Conservation (phyloP, 108 stramenopile species). For the Cyclostephanos tholiformis region DNA sequence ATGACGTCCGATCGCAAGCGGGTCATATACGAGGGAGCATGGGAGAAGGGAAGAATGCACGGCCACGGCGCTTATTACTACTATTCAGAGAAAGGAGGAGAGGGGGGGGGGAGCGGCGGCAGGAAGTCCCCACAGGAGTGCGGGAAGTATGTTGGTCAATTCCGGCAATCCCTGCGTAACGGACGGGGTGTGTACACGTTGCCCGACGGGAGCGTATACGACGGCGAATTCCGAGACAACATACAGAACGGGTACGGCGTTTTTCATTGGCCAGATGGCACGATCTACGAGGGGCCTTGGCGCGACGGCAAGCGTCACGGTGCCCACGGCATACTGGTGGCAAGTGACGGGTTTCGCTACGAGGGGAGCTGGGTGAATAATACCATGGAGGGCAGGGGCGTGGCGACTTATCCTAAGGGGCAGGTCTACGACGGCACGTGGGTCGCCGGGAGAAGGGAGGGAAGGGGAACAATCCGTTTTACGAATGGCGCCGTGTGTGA, state of each 20-base stretch:
- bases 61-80: constrained; percentile 86
- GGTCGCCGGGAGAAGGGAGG: constrained; percentile 74
- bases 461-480: constrained; percentile 84
- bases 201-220: constrained; percentile 74
- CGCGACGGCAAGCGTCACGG: constrained; percentile 80
- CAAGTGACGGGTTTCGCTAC: constrained; percentile 83
- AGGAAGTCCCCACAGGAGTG: constrained; percentile 15
- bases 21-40: constrained; percentile 86
- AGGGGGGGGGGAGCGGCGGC: background rate
- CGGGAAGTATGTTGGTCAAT: constrained; percentile 82
- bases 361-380: constrained; percentile 90
- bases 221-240: constrained; percentile 88
- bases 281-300: constrained; percentile 83
- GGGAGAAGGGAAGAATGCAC: constrained; percentile 83
- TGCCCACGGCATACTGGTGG: constrained; percentile 71
- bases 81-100: constrained; percentile 16
- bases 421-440: constrained; percentile 88
- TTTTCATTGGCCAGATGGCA: constrained; percentile 80
- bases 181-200: constrained; percentile 76
- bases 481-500: constrained; percentile 81
- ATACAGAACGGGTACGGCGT: constrained; percentile 70
- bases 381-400: constrained; percentile 90
- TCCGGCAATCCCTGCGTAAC: constrained; percentile 77
- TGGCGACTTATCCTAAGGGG: constrained; percentile 81
- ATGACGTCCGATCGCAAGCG: constrained; percentile 75